phyloP scores from a whole-genome alignment of 306 rosid genomes.

The Albizia julibrissin region DNA sequence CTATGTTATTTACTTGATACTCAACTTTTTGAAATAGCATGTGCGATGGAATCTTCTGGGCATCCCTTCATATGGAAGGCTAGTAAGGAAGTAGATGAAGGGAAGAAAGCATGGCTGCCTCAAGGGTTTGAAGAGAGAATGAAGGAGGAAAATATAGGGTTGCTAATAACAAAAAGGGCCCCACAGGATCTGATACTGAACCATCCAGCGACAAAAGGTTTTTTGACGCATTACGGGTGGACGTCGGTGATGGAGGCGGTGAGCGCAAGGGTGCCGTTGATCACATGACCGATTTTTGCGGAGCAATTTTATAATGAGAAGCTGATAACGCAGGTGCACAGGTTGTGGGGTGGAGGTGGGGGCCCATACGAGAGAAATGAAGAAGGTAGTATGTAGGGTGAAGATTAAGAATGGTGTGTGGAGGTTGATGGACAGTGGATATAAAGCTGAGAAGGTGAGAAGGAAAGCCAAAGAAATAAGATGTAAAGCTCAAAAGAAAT shows the following conservation, averaged over 20 bases:
- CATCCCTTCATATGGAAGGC: constrained; percentile 2
- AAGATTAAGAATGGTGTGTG: constrained; percentile 21
- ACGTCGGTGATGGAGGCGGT: constrained; percentile 16
- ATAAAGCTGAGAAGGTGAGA: constrained; percentile 17
- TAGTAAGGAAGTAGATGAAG: background rate
- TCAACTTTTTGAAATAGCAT: constrained; percentile 1
- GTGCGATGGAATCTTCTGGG: background rate
- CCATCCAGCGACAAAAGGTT: constrained; percentile 22
- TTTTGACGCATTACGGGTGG: constrained; percentile 25
- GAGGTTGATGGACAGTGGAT: constrained; percentile 29
- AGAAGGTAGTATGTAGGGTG: constrained; percentile 18
- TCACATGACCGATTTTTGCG: constrained; percentile 13
- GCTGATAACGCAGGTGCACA: constrained; percentile 30
- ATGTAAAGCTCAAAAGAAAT: too few relatives aligned
- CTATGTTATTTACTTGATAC: background rate
- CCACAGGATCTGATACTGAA: constrained; percentile 32
- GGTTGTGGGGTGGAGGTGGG: constrained; percentile 33
- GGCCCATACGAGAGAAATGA: background rate
- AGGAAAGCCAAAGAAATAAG: constrained; percentile 11
- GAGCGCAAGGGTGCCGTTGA: constrained; percentile 22
- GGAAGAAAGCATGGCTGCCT: background rate
- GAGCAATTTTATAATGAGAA: constrained; percentile 32
- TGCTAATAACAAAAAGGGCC: constrained; percentile 23
- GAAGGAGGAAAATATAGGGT: background rate
- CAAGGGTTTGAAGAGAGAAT: background rate